Evolutionary conservation across 306 rosid genomes (phyloP), one percentile per base, ranked within the genome.

Genomic region (Neltuma alba): DNA sequence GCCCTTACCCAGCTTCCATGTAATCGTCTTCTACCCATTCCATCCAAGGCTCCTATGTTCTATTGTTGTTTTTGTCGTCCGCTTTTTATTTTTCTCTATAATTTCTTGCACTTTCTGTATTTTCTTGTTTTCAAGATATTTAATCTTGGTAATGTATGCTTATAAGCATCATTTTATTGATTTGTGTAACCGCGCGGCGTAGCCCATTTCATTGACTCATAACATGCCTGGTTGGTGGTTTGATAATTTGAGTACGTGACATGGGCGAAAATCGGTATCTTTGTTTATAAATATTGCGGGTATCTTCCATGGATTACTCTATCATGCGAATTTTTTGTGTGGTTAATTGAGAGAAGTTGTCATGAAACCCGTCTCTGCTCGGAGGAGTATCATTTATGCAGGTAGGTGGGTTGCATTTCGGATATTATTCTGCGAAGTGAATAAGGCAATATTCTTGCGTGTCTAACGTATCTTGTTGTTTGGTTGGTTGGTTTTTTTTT

Each of bases 1-100:
- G 91, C 91, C 14, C 90, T 94, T 36, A 89, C 89, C 55, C 86
- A 92, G 78, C 88, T 94, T 78, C 99, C 97, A 15, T 60, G 79
- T 75, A 75, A 41, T 25, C 20, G 4, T 48, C 7, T 3, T n/a
- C 21, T 63, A 42, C 7, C 37, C 38, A 38, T 62, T 74, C 54
- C 31, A 8, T 76, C 41, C 15, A 27, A 15, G 16, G 21, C 9
- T 28, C 57, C 25, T n/a, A 21, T 74, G 6, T 28, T 7, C 3
- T 66, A n/a, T 20, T 8, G 8, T 9, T 34, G 2, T 64, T 16
- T 3, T 9, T 64, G 13, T 58, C 6, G 31, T 55, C 62, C 12
- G 27, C 30, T 23, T n/a, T n/a, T n/a, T 58, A 6, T 58, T 58
- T 27, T 2, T 60, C 65, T 27, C 37, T 12, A 12, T 25, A 11